Percentiles rank a stretch among this genome's conserved stretches.
Evolutionary conservation across 1,139 yeast species (phyloP).

Genomic region (Yamadazyma membranifaciens): DNA sequence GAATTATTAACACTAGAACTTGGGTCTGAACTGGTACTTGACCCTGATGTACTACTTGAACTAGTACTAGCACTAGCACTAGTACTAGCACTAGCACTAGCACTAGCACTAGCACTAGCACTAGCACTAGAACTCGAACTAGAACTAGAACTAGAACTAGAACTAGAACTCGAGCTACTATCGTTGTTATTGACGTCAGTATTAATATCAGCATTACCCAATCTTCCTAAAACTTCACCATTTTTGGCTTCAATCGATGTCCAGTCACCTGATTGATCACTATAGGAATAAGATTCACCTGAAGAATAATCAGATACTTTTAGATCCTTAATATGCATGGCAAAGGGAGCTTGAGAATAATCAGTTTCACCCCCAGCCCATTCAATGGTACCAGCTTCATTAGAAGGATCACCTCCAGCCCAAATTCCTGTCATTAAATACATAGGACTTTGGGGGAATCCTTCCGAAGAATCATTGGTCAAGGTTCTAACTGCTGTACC

Average conservation of each 20-base stretch:
- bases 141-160: slow-evolving; percentile 5
- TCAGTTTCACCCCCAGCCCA: slow-evolving; percentile 46
- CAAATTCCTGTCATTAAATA: slow-evolving; percentile 41
- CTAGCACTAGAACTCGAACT: slow-evolving; percentile 4
- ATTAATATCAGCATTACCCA: slow-evolving; percentile 33
- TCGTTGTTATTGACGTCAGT: slow-evolving; percentile 6
- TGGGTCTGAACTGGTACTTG: background rate
- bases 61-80: slow-evolving; percentile 2
- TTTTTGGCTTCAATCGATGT: slow-evolving; percentile 60
- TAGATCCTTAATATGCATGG: slow-evolving; percentile 30
- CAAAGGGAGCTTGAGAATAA: slow-evolving; percentile 35
- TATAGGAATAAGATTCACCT: slow-evolving; percentile 38
- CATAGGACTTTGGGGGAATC: slow-evolving; percentile 54
- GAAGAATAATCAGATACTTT: slow-evolving; percentile 32
- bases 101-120: background rate
- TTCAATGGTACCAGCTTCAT: slow-evolving; percentile 47
- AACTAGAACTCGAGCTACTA: slow-evolving; percentile 4
- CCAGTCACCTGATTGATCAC: slow-evolving; percentile 63
- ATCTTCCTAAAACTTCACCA: slow-evolving; percentile 63
- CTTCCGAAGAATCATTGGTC: slow-evolving; percentile 31
- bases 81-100: slow-evolving; percentile 3
- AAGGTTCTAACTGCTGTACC: slow-evolving; percentile 44
- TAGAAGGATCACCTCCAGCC: slow-evolving; percentile 48
- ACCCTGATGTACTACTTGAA: slow-evolving; percentile 3
- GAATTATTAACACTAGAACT: background rate